These are phyloP conservation scores for Neoconidiobolus thromboides DNA, from an alignment of 371 early-diverging fungal genomes.

Conservation along the genomic window DNA sequence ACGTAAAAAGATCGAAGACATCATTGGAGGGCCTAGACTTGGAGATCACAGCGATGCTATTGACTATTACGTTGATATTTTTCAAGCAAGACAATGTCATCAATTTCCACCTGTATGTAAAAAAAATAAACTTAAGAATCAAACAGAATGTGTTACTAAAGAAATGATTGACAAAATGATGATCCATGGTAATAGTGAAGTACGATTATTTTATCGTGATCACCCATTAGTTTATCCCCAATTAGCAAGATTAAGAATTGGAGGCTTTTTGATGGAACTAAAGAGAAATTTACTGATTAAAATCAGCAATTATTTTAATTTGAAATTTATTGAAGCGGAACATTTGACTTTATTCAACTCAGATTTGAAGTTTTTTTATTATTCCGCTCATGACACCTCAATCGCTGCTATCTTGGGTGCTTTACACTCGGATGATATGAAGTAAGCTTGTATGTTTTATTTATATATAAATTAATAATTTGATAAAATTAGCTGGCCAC, in stretches of 20 bases:
- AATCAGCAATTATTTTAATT: constrained; percentile 9
- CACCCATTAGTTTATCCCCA: constrained; percentile 13
- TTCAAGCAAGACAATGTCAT: constrained; percentile 28
- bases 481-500: constrained; percentile 22
- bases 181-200: constrained; percentile 16
- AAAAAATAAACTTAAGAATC: background rate
- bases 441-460: too few relatives aligned
- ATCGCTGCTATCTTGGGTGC: constrained; percentile 21
- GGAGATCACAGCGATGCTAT: constrained; percentile 9
- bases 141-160: constrained; percentile 16
- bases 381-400: constrained; percentile 32
- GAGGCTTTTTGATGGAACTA: constrained; percentile 25
- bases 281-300: constrained; percentile 16
- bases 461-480: too few relatives aligned
- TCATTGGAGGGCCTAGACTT: constrained; percentile 12
- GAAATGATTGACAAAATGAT: constrained; percentile 12
- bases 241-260: constrained; percentile 17
- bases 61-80: constrained; percentile 23
- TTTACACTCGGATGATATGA: constrained; percentile 16
- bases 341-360: background rate
- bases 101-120: constrained; percentile 19
- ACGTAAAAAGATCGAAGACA: constrained; percentile 12
- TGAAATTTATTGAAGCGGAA: background rate
- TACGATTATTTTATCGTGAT: constrained; percentile 19
- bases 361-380: constrained; percentile 17